Base-by-base conservation (phyloP, 176 grass and related monocot genomes). In the Carex parvula region DNA sequence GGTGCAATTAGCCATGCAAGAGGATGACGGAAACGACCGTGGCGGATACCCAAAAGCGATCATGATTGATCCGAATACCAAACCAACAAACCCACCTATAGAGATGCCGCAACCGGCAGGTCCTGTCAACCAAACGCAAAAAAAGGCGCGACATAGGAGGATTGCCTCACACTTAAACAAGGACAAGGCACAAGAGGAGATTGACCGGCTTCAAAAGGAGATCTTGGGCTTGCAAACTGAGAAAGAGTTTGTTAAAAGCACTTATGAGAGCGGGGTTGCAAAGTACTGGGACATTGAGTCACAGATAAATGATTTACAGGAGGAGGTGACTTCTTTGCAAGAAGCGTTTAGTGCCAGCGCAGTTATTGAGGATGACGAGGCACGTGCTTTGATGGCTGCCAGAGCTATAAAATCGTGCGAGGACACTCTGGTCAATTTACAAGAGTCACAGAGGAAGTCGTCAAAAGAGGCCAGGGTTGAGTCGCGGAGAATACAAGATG, bases 351-450 rank as follows among this genome's bases (percentile, higher is more conserved):
- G 83, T 74, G 89, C 88, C 12, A 86, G 88, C 21, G 76, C 91
- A 0, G 69, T 79, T 29, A 95, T 95, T 64, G 95, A 98, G 90
- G 92, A 95, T 83, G 90, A 93, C 7, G 95, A 98, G 64, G 92
- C 95, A 24, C 91, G 92, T 50, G 92, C 91, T 12, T 84, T 94
- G 70, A 98, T 98, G 95, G 89, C 89, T 88, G 88, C 92, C 61
- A 84, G 78, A 55, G 91, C 92, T 84, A 84, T 98, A 69, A 64
- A 93, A 84, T 98, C 95, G 0, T 98, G 92, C 12, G 89, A 98
- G 91, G 88, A 93, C 69, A 94, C 91, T 11, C 86, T 93, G 55
- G 67, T 91, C 58, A 90, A 77, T 85, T 91, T 98, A 83, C 86
- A 95, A 69, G 55, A 87, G 63, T 85, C 90, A 26, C 84, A 90